Percentiles rank a stretch among this genome's conserved stretches.
phyloP scores from a whole-genome alignment of 305 asterid genomes.

The Plantago rigida region DNA sequence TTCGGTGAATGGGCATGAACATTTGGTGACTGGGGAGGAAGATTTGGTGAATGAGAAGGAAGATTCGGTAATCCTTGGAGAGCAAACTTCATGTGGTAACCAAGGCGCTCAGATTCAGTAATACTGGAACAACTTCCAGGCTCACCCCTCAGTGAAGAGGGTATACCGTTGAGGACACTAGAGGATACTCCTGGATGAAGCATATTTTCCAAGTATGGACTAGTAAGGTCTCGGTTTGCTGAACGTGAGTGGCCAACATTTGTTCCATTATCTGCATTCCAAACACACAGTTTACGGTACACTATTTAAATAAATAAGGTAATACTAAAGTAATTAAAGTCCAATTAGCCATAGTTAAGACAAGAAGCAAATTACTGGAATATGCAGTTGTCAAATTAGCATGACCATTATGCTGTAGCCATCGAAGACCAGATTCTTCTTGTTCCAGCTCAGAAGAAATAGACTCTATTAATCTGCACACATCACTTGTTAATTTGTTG shows the following conservation, averaged over 20 bases:
- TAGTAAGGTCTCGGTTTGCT: conserved; percentile 43
- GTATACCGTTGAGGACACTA: conserved; percentile 55
- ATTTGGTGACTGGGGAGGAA: conserved; percentile 56
- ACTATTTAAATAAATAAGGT: neutral
- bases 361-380: conserved; percentile 49
- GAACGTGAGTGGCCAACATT: conserved; percentile 37
- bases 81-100: conserved; percentile 51
- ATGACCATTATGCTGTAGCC: conserved; percentile 50
- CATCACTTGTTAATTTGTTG: conserved; percentile 22
- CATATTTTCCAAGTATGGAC: conserved; percentile 47
- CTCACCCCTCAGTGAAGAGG: conserved; percentile 52
- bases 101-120: conserved; percentile 48
- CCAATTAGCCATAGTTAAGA: conserved; percentile 22
- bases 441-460: conserved; percentile 57
- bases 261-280: conserved; percentile 45
- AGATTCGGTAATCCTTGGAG: conserved; percentile 39
- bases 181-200: conserved; percentile 54
- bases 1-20: too few relatives aligned
- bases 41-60: conserved; percentile 7
- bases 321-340: neutral
- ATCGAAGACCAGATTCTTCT: conserved; percentile 46
- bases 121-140: conserved; percentile 33
- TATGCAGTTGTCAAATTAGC: conserved; percentile 46
- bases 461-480: conserved; percentile 51
- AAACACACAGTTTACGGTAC: conserved; percentile 39